These are phyloP conservation scores for Venturia effusa DNA, from an alignment of 2,329 filamentous ascomycete genomes.

Conservation along the genomic window DNA sequence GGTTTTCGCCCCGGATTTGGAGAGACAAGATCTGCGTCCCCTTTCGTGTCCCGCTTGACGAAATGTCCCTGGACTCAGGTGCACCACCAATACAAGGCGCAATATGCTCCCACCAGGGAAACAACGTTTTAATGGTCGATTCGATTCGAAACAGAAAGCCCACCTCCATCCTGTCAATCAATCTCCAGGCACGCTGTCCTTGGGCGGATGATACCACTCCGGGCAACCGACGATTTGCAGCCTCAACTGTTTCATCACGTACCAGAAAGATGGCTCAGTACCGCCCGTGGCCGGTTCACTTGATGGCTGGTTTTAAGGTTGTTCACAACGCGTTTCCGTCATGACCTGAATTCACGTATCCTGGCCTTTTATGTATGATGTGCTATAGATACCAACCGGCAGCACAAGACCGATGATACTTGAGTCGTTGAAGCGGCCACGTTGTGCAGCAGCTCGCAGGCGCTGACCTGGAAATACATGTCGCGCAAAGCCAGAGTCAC, in stretches of 20 bases:
- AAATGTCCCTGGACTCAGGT: background rate
- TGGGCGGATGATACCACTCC: background rate
- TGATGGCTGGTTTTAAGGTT: background rate
- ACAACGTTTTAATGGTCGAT: background rate
- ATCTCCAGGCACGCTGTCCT: background rate
- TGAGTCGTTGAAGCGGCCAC: background rate
- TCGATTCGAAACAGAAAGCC: background rate
- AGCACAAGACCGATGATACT: background rate
- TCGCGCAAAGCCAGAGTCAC: background rate
- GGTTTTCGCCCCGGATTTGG: background rate
- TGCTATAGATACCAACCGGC: background rate
- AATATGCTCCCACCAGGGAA: background rate
- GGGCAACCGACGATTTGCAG: background rate
- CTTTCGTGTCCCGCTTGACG: background rate
- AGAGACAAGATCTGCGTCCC: background rate
- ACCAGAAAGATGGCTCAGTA: background rate
- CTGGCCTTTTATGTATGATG: background rate
- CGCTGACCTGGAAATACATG: background rate
- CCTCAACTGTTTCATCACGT: background rate
- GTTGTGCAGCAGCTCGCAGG: background rate
- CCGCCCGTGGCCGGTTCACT: background rate
- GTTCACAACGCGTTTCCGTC: background rate
- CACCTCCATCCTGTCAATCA: conserved; percentile 1
- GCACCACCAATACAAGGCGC: background rate
- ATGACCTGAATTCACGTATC: background rate